Percentiles rank a stretch among this genome's conserved stretches.
These are phyloP conservation scores for Nephelium lappaceum DNA, from an alignment of 345 rosid species.

Conservation along the genomic window DNA sequence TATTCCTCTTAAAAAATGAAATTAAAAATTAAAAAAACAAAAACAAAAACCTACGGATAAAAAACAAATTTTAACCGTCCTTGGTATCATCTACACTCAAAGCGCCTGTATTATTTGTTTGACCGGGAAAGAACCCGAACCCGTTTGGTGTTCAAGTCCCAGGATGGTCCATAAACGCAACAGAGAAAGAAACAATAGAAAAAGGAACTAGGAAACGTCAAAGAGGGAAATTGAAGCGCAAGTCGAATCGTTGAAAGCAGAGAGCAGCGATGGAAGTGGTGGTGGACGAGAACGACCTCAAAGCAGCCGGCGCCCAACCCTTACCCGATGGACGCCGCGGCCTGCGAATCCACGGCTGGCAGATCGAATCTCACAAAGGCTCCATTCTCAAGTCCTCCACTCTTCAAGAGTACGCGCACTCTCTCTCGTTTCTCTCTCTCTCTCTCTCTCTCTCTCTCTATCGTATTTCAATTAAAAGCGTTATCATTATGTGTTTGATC, in stretches of 20 bases:
- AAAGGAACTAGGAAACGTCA: neutral
- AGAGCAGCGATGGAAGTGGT: slow-evolving; percentile 56
- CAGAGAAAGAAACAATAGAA: neutral
- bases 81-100: neutral
- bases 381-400: slow-evolving; percentile 79
- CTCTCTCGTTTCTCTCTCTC: slow-evolving; percentile 13
- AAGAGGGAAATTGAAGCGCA: neutral
- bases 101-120: no score
- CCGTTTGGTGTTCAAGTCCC: neutral
- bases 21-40: no score
- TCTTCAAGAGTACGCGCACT: slow-evolving; percentile 44
- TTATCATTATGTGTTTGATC: neutral
- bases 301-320: slow-evolving; percentile 71
- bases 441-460: slow-evolving; percentile 18
- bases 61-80: neutral
- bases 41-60: no score
- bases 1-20: no score
- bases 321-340: slow-evolving; percentile 71
- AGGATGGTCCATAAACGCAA: neutral
- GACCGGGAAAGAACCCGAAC: neutral
- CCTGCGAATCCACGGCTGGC: slow-evolving; percentile 74
- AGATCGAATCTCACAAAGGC: slow-evolving; percentile 71
- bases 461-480: neutral
- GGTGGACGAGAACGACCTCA: slow-evolving; percentile 68
- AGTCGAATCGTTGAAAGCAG: slow-evolving; percentile 4